These are phyloP conservation scores for Astragalus glycyphyllos DNA, from an alignment of 306 rosid species.

Conservation along the genomic window DNA sequence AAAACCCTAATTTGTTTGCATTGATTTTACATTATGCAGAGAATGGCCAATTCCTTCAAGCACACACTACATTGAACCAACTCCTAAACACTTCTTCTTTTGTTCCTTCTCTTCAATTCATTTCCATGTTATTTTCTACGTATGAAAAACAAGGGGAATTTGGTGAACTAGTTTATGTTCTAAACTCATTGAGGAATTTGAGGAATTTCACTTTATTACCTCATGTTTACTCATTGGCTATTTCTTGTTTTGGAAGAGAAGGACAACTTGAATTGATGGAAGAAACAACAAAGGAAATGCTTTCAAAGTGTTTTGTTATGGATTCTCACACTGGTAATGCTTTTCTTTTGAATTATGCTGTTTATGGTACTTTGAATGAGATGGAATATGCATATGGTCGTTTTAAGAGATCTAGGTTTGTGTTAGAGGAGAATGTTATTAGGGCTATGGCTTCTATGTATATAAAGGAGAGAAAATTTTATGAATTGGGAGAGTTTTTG, in stretches of 20 bases:
- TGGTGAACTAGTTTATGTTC: slow-evolving; percentile 46
- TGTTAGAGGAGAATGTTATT: slow-evolving; percentile 65
- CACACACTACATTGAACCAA: slow-evolving; percentile 61
- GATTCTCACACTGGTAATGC: slow-evolving; percentile 65
- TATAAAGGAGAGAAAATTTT: slow-evolving; percentile 58
- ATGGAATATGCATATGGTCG: slow-evolving; percentile 78
- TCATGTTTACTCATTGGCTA: slow-evolving; percentile 68
- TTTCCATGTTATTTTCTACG: slow-evolving; percentile 62
- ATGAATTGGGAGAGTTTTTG: slow-evolving; percentile 74
- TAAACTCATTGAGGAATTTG: slow-evolving; percentile 44
- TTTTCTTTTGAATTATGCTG: slow-evolving; percentile 58
- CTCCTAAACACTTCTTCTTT: slow-evolving; percentile 61
- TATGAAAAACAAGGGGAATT: slow-evolving; percentile 52
- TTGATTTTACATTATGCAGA: slow-evolving; percentile 51
- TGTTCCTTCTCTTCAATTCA: slow-evolving; percentile 32
- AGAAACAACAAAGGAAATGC: slow-evolving; percentile 61
- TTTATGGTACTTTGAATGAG: slow-evolving; percentile 70
- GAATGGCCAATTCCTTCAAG: slow-evolving; percentile 59
- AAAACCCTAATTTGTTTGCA: slow-evolving; percentile 50
- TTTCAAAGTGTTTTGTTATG: slow-evolving; percentile 58
- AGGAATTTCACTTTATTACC: slow-evolving; percentile 61
- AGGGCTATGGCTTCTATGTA: slow-evolving; percentile 74
- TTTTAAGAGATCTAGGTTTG: slow-evolving; percentile 67
- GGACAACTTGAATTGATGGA: slow-evolving; percentile 87
- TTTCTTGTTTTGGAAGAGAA: slow-evolving; percentile 74